Percentiles rank a stretch among this genome's conserved stretches.
phyloP scores from a whole-genome alignment of 2,329 filamentous ascomycete genomes.

The Colletotrichum sp. region DNA sequence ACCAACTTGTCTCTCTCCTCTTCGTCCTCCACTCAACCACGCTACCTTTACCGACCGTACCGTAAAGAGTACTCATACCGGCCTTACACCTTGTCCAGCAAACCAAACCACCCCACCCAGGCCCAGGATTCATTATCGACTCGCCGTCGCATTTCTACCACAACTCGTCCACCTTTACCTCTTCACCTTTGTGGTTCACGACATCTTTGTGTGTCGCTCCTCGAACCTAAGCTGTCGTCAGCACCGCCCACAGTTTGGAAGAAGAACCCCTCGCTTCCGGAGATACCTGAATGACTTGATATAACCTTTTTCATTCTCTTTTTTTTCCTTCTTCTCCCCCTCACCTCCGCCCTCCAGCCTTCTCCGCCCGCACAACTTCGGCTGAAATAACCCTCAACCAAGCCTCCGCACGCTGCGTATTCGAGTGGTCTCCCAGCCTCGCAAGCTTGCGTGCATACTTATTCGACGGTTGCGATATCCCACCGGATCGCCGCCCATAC shows the following conservation, averaged over 20 bases:
- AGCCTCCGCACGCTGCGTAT: background rate
- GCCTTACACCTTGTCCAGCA: slow-evolving; percentile 16
- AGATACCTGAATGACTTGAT: slow-evolving; percentile 18
- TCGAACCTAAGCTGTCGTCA: background rate
- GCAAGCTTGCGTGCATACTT: background rate
- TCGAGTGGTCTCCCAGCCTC: background rate
- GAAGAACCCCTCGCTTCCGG: background rate
- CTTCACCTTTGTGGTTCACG: slow-evolving; percentile 14
- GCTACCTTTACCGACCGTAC: background rate
- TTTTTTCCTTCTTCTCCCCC: background rate
- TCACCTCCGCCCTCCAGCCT: background rate
- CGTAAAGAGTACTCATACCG: slow-evolving; percentile 3
- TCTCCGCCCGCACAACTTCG: background rate
- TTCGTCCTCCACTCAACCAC: slow-evolving; percentile 15
- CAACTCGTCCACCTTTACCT: slow-evolving; percentile 13
- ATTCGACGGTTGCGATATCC: slow-evolving; percentile 18
- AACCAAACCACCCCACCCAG: slow-evolving; percentile 9
- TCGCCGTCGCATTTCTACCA: slow-evolving; percentile 20
- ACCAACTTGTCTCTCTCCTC: slow-evolving; percentile 20
- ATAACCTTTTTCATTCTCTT: background rate
- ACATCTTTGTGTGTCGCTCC: background rate
- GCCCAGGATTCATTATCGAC: slow-evolving; percentile 18
- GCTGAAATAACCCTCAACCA: background rate
- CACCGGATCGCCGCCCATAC: slow-evolving; percentile 6
- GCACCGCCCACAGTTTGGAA: background rate